Conservation (phyloP, 164 flowering plant genomes). For the Sedum album region DNA sequence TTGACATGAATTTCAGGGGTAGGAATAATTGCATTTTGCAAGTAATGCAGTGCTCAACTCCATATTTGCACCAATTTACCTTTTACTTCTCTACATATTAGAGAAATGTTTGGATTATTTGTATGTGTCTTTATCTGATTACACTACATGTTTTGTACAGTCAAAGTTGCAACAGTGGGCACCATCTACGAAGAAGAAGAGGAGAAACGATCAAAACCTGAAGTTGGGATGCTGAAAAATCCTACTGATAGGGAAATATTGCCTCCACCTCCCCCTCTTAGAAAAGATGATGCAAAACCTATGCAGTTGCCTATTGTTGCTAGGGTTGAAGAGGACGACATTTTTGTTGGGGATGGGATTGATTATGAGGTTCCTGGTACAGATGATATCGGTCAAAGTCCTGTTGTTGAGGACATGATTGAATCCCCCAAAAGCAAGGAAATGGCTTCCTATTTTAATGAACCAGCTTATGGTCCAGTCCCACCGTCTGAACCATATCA, state of each 20-base stretch:
- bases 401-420: constrained; percentile 88
- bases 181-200: constrained; percentile 58
- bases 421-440: constrained; percentile 87
- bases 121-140: background rate
- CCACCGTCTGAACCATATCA: constrained; percentile 59
- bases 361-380: constrained; percentile 66
- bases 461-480: constrained; percentile 83
- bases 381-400: constrained; percentile 63
- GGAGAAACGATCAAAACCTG: constrained; percentile 41
- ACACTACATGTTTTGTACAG: constrained; percentile 22
- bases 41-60: no score
- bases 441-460: constrained; percentile 51
- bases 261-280: constrained; percentile 55
- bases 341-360: constrained; percentile 84
- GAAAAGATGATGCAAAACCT: constrained; percentile 42
- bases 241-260: constrained; percentile 36
- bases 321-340: constrained; percentile 75
- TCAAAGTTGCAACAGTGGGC: constrained; percentile 35
- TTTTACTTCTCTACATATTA: background rate
- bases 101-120: background rate
- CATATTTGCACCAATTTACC: background rate
- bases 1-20: no score
- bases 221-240: constrained; percentile 32
- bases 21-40: no score
- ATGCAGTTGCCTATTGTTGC: constrained; percentile 43